phyloP scores from a whole-genome alignment of 1,284 basidiomycete species.

The Puccinia coronata region DNA sequence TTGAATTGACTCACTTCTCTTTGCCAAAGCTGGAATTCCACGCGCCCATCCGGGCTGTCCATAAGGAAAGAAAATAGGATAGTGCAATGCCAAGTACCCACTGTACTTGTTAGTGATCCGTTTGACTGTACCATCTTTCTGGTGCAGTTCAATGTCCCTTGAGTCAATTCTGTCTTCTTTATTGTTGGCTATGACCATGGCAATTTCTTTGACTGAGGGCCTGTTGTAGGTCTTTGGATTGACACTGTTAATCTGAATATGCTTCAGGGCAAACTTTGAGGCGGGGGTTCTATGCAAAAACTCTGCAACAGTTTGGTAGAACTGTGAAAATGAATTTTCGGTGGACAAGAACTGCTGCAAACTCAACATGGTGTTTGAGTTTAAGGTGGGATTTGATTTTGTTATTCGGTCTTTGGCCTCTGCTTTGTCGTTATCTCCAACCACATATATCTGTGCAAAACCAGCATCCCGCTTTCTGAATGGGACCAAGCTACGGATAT shows the following conservation, averaged over 20 bases:
- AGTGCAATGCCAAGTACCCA: not conserved
- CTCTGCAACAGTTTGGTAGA: not conserved
- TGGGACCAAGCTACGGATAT: not conserved
- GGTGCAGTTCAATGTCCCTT: not conserved
- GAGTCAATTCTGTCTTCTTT: not conserved
- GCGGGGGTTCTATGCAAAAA: not conserved
- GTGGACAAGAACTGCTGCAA: not conserved
- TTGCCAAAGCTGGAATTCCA: not conserved
- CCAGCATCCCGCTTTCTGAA: not conserved
- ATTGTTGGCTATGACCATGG: not conserved
- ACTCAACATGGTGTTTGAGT: not conserved
- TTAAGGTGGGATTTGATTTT: not conserved
- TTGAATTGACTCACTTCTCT: not conserved
- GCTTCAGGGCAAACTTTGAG: not conserved
- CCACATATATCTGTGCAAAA: conserved; percentile 26
- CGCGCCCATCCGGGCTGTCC: not conserved
- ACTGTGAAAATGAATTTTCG: not conserved
- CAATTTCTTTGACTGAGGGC: not conserved
- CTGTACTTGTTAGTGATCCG: not conserved
- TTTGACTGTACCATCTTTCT: not conserved
- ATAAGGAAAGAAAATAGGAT: conserved; percentile 13
- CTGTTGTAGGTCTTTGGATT: not conserved
- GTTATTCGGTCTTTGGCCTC: not conserved
- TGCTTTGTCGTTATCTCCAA: not conserved
- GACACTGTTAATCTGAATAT: not conserved